Evolutionary conservation across 371 early-diverging fungal genomes (phyloP), one percentile per base, ranked within the genome.

Genomic region (Dentiscutata heterogama): DNA sequence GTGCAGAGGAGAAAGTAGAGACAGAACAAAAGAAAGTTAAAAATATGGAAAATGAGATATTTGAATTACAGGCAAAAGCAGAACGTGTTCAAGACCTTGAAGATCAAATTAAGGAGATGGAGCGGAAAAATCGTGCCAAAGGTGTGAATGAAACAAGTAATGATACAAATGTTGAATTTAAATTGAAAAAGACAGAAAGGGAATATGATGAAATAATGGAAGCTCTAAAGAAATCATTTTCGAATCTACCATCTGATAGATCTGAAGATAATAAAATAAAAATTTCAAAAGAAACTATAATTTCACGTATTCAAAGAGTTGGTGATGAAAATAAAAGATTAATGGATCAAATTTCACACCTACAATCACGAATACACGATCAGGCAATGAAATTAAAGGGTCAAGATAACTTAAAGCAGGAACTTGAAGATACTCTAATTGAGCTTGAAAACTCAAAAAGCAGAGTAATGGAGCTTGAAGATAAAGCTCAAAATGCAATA

Each of bases 391-490:
- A 79, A 42, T 31, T 51, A 27, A 63, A 63, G 14, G 68, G 54
- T 31, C 51, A 79, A 53, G 68, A 51, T 3, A 68, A 68, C 6
- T 20, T 68, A 50, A 79, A 53, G 18, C 18, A 68, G 31, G 16
- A 20, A 22, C 67, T 79, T 7, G n/a, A 71, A 58, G 42, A n/a
- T 58, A 80, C 80, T 8, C 61, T 18, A 46, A 29, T 29, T 22
- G 80, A 80, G n/a, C 60, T 80, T 54, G 80, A 80, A 58, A 71
- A 80, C 16, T 56, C 80, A 22, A 80, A 80, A 39, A 11, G 3
- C 39, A 68, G 58, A 54, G 58, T 70, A 22, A 14, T 29, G 10
- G 58, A 71, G 0, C 39, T 71, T n/a, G 80, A 80, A 80, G 27
- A 22, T 20, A 68, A 46, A 70, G 72, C 72, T 13, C 14, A 71